Conservation (phyloP, 1,139 yeast genomes). For the Scheffersomyces parashehatae region DNA sequence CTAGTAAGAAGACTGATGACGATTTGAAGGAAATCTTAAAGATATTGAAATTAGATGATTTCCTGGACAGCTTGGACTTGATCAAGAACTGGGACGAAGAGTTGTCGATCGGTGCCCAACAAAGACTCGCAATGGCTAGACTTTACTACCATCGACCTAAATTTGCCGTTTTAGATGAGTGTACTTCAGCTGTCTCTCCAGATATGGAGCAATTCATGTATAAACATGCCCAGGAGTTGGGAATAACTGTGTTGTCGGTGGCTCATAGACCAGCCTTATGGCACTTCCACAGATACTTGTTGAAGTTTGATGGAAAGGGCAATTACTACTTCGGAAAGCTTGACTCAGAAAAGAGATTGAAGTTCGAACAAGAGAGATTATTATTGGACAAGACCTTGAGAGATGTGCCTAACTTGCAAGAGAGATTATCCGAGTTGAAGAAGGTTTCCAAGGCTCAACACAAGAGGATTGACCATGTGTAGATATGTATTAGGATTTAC, state of each 20-base stretch:
- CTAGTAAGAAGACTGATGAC: constrained; percentile 53
- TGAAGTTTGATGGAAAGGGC: constrained; percentile 86
- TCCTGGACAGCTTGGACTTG: constrained; percentile 55
- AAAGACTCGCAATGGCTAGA: constrained; percentile 90
- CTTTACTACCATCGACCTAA: constrained; percentile 87
- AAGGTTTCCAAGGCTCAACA: constrained; percentile 52
- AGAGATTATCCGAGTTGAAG: constrained; percentile 59
- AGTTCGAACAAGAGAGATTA: constrained; percentile 71
- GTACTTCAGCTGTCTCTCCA: constrained; percentile 91
- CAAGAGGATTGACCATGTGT: constrained; percentile 7
- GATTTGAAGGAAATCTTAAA: constrained; percentile 64
- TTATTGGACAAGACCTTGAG: constrained; percentile 63
- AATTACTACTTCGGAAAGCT: constrained; percentile 69
- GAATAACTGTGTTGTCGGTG: constrained; percentile 83
- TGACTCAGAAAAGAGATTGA: constrained; percentile 67
- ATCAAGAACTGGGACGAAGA: constrained; percentile 87
- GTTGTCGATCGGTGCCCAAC: constrained; percentile 89
- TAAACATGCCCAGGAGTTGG: constrained; percentile 74
- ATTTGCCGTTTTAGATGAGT: constrained; percentile 93
- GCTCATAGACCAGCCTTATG: constrained; percentile 91
- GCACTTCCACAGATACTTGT: constrained; percentile 83
- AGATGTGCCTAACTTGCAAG: constrained; percentile 65
- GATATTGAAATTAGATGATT: constrained; percentile 58
- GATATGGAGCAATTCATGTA: constrained; percentile 92
- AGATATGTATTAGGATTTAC: not conserved